Conservation (phyloP, 2,329 filamentous ascomycete genomes). For the Trichoderma atrobrunneum region DNA sequence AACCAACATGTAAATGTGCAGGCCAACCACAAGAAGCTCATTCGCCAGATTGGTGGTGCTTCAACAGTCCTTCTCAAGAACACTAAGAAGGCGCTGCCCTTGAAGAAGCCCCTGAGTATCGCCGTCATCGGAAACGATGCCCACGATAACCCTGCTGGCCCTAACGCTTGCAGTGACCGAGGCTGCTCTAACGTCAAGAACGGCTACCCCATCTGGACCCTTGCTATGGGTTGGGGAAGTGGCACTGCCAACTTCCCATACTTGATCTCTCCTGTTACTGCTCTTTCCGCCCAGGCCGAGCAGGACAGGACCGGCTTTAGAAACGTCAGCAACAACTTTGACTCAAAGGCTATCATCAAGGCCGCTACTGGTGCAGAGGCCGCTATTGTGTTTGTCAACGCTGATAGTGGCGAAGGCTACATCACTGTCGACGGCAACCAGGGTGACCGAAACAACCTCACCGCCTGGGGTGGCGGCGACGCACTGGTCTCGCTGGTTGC, state of each 20-base stretch:
- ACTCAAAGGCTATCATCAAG: conserved; percentile 47
- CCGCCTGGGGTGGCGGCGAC: conserved; percentile 44
- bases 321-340: conserved; percentile 44
- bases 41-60: conserved; percentile 44
- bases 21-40: conserved; percentile 63
- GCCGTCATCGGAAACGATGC: not conserved
- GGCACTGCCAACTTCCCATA: conserved; percentile 5
- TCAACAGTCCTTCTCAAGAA: not conserved
- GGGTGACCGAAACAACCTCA: conserved; percentile 52
- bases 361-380: conserved; percentile 45
- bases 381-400: conserved; percentile 79
- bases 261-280: not conserved
- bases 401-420: conserved; percentile 74
- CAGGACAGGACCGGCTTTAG: not conserved
- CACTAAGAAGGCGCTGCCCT: not conserved
- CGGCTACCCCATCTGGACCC: not conserved
- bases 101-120: not conserved
- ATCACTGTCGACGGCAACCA: conserved; percentile 59
- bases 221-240: not conserved
- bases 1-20: conserved; percentile 63
- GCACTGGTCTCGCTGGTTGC: conserved; percentile 58
- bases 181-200: not conserved
- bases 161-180: not conserved
- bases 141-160: not conserved
- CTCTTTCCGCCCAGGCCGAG: not conserved